These are phyloP conservation scores for Colletotrichum tabaci DNA, from an alignment of 2,329 filamentous ascomycete species.

Conservation along the genomic window DNA sequence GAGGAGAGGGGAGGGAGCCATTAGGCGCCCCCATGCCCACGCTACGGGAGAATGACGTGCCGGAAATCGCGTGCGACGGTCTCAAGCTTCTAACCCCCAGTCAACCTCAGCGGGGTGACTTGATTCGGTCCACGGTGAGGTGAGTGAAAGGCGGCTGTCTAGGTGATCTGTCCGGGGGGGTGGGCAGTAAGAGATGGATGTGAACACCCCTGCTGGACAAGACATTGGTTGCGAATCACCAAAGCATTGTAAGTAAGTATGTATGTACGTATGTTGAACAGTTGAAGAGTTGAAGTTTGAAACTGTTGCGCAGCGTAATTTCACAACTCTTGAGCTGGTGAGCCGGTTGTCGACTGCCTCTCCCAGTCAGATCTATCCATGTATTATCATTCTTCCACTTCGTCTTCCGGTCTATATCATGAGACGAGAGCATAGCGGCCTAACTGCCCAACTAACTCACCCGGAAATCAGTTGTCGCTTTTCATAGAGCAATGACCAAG, in stretches of 20 bases:
- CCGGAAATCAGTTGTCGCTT: no score
- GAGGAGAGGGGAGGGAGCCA: neutral
- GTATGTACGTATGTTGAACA: no score
- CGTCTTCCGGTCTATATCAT: neutral
- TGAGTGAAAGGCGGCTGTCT: neutral
- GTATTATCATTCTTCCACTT: neutral
- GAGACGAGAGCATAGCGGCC: neutral
- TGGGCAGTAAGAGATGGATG: no score
- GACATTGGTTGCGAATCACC: neutral
- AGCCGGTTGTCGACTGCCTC: neutral
- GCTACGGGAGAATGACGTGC: slow-evolving; percentile 25
- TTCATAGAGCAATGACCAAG: neutral
- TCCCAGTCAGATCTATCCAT: neutral
- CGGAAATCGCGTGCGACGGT: slow-evolving; percentile 2
- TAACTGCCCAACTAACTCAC: neutral
- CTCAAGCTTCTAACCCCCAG: neutral
- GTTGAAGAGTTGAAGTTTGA: neutral
- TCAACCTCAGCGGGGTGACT: neutral
- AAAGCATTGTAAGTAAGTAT: neutral
- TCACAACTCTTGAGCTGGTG: neutral
- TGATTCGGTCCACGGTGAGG: neutral
- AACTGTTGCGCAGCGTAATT: neutral
- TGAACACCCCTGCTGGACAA: neutral
- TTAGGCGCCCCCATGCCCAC: slow-evolving; percentile 11
- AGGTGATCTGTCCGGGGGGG: no score